Base-by-base conservation (phyloP, 2,329 filamentous ascomycete species). In the Helotiales sp. region DNA sequence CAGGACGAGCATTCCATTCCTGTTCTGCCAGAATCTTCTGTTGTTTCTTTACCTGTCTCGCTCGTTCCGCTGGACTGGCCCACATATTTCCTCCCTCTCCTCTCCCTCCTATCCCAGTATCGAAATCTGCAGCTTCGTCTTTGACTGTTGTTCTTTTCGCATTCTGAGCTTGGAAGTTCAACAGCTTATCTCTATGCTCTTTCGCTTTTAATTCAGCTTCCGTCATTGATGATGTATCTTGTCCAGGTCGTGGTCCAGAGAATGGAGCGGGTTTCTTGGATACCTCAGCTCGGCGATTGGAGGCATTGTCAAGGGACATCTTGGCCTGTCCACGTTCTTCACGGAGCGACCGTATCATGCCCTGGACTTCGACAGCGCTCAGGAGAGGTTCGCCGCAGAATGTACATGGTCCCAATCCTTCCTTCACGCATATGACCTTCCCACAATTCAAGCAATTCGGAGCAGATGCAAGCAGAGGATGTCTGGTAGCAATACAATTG, bases 381-480 rank as follows among this genome's bases (percentile, higher is more conserved):
- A 99, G 77, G 0, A 99, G 77, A 0, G 91, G 85, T 0, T 82
- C 80, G 0, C 86, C 86, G 75, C 95, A 99, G 70, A 90, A 97
- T 0, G 93, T 97, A 73, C 95, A 99, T 0, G 93, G 93, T 0
- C 93, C 93, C 0, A 98, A 80, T 0, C 95, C 95, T 74, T 99
- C 93, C 69, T 95, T 93, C 24, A 96, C 85, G 72, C 95, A 99
- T 54, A 98, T 88, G 12, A 99, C 91, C 72, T 98, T 98, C 58
- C 95, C 95, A 68, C 95, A 99, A 44, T 83, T 87, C 15, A 96
- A 77, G 71, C 95, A 99, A 71, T 98, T 99, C 0, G 95, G 95
- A 0, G 93, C 92, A 0, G 93, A 92, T n/a, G 85, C 85, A 44
- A 97, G 88, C 2, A 98, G 82, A 0, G 93, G 90, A 72, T 99